These are phyloP conservation scores for Nicotiana tabacum DNA, from an alignment of 257 asterid species.

Conservation along the genomic window DNA sequence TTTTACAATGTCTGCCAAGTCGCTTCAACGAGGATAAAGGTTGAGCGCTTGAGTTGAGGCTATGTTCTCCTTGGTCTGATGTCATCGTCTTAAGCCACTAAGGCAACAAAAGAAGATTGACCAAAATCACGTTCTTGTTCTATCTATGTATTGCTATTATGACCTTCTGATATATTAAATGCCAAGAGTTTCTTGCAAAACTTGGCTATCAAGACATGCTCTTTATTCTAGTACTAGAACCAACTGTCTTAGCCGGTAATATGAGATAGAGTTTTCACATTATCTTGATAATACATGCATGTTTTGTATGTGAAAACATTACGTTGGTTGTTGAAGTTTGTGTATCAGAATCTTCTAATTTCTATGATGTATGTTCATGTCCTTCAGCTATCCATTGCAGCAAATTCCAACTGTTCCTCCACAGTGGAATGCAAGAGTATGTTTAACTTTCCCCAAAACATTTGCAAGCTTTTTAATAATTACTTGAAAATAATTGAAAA, in stretches of 20 bases:
- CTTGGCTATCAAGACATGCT: background rate
- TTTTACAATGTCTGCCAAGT: background rate
- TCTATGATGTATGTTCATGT: conserved; percentile 7
- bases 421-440: conserved; percentile 21
- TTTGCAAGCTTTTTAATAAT: background rate
- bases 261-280: background rate
- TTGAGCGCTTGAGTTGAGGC: background rate
- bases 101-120: background rate
- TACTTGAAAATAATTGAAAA: background rate
- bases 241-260: background rate
- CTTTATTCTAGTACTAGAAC: background rate
- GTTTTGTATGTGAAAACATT: background rate
- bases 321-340: background rate
- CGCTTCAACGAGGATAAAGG: background rate
- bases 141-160: background rate
- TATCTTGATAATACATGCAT: background rate
- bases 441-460: conserved; percentile 6
- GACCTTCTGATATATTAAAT: background rate
- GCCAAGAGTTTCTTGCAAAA: background rate
- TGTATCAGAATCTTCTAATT: conserved; percentile 8
- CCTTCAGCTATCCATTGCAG: conserved; percentile 27
- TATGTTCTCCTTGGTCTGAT: background rate
- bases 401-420: background rate
- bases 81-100: background rate
- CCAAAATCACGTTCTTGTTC: background rate